Evolutionary conservation across 2,329 filamentous ascomycete genomes (phyloP).

Genomic region (Myriangium duriaei): DNA sequence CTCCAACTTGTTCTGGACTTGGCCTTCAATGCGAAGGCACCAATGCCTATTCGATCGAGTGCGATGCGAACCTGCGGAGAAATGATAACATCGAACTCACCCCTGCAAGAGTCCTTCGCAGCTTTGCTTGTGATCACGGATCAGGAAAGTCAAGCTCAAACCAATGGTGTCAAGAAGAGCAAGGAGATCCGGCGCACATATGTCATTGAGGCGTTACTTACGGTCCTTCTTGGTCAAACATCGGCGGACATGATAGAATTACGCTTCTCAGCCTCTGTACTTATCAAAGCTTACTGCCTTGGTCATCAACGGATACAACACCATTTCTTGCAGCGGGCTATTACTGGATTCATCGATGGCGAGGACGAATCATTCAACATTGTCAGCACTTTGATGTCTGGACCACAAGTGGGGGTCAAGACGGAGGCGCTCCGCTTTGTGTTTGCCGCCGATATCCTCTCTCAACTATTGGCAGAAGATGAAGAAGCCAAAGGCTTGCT

Average conservation of each 20-base stretch:
- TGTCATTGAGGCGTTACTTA: constrained; percentile 85
- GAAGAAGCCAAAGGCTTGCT: constrained; percentile 64
- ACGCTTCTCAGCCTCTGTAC: constrained; percentile 74
- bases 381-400: constrained; percentile 64
- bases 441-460: constrained; percentile 77
- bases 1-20: constrained; percentile 69
- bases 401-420: constrained; percentile 47
- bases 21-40: constrained; percentile 62
- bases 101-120: constrained; percentile 78
- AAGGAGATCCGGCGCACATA: constrained; percentile 40
- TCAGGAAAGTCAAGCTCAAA: constrained; percentile 21
- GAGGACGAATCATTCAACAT: constrained; percentile 72
- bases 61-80: constrained; percentile 78
- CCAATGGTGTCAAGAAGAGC: constrained; percentile 44
- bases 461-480: constrained; percentile 76
- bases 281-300: constrained; percentile 84
- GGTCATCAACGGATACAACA: constrained; percentile 67
- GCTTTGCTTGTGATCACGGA: constrained; percentile 58
- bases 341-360: constrained; percentile 69
- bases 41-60: constrained; percentile 70
- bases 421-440: constrained; percentile 77
- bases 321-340: constrained; percentile 79
- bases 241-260: constrained; percentile 60
- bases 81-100: constrained; percentile 68
- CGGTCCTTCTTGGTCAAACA: constrained; percentile 61